A percentile compares a stretch with the other conserved stretches of the same genome.
These are phyloP conservation scores for Salix brachista DNA, from an alignment of 345 rosid species.

Conservation along the genomic window DNA sequence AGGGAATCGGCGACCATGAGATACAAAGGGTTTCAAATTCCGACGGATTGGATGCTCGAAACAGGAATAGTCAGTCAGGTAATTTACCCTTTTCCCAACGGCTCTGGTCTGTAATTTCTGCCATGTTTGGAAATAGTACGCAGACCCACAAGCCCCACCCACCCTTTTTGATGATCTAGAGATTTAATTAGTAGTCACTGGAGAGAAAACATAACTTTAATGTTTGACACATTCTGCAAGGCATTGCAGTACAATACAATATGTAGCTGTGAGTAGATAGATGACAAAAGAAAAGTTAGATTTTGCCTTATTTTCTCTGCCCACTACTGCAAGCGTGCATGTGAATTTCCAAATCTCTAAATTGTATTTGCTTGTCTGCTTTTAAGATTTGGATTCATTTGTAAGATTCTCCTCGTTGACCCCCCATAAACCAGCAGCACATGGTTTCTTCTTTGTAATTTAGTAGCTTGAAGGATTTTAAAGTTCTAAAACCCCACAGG, in stretches of 20 bases:
- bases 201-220: slow-evolving; percentile 8
- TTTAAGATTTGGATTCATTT: slow-evolving; percentile 24
- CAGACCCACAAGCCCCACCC: not conserved
- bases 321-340: slow-evolving; percentile 47
- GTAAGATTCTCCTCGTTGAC: slow-evolving; percentile 18
- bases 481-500: not conserved
- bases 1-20: slow-evolving; percentile 75
- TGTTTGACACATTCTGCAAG: slow-evolving; percentile 18
- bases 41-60: slow-evolving; percentile 93
- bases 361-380: slow-evolving; percentile 41
- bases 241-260: not conserved
- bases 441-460: not conserved
- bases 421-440: not conserved
- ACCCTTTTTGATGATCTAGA: not conserved
- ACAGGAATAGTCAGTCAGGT: slow-evolving; percentile 89
- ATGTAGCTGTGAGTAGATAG: slow-evolving; percentile 4
- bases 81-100: not conserved
- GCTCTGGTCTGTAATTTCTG: not conserved
- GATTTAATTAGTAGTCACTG: slow-evolving; percentile 5
- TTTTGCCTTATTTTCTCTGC: slow-evolving; percentile 20
- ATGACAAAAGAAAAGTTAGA: slow-evolving; percentile 32
- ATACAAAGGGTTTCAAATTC: slow-evolving; percentile 67
- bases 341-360: slow-evolving; percentile 37
- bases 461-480: not conserved
- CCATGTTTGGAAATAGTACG: not conserved